Base-by-base conservation (phyloP, 495 filamentous ascomycete genomes). In the Xanthoparmelia taractica region DNA sequence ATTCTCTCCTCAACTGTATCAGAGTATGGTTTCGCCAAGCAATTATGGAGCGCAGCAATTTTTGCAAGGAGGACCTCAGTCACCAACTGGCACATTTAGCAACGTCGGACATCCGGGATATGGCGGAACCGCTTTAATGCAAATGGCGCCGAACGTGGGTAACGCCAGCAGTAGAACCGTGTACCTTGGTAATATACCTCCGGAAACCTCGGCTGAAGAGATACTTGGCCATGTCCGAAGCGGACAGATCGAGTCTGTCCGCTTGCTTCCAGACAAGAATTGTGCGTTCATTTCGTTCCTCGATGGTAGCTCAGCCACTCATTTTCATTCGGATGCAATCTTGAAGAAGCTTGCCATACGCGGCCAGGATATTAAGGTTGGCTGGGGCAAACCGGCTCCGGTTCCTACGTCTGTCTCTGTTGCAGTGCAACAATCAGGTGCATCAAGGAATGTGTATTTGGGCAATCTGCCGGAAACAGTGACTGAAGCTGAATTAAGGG, bases 281-380 rank as follows among this genome's bases (percentile, higher is more conserved):
- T 98, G 94, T 75, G 94, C 94, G 64, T 98, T 98, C 79, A 98
- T 98, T 71, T 98, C 94, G 17, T 98, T 98, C 77, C 80, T 97
- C 66, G 94, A 98, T 70, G 90, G 91, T 66, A 93, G 90, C 77
- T 96, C 95, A 34, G 94, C 94, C 55, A 96, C 92, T 29, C 94
- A 98, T 74, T 98, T 98, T 77, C 94, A 98, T 79, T 98, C 94
- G 34, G 94, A 98, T 80, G 94, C 94, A 63, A 97, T 98, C 71
- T 84, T 98, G 82, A 98, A 98, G 81, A 97, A 97, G 78, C 84
- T 98, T 69, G 89, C 93, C 64, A 94, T 98, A 77, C 89, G 92
- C 73, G 95, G 95, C 27, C 94, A 97, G 74, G 94, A 98, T 75
- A 96, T 98, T 81, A 98, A 98, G 82, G 89, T 98, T 68, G 94